Evolutionary conservation across 106 monocot genomes (phyloP).

Genomic region (Allium sativum): DNA sequence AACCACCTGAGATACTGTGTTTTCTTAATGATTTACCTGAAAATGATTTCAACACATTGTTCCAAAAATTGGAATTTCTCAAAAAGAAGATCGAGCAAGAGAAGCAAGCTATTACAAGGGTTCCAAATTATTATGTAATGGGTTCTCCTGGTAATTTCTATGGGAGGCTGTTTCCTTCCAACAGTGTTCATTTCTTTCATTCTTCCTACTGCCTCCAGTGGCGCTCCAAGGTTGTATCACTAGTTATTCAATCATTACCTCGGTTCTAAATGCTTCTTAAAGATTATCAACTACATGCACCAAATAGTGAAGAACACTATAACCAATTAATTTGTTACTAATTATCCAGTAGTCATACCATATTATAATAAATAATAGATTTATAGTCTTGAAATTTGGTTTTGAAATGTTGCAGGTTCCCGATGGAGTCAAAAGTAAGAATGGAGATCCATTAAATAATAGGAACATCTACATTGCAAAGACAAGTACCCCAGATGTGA

Average conservation of each 20-base stretch:
- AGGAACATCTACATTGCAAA: conserved; percentile 6
- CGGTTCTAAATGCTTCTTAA: too few relatives aligned
- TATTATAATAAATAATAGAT: too few relatives aligned
- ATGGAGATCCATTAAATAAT: not conserved
- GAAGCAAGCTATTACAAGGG: not conserved
- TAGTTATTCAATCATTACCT: too few relatives aligned
- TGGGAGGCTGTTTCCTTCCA: conserved; percentile 24
- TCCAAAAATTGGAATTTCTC: not conserved
- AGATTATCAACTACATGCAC: too few relatives aligned
- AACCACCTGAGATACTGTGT: conserved; percentile 15
- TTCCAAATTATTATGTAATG: conserved; percentile 14
- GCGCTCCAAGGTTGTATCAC: too few relatives aligned
- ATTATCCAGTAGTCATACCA: too few relatives aligned
- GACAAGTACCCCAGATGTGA: conserved; percentile 3
- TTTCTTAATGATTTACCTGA: conserved; percentile 37
- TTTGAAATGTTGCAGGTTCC: conserved; percentile 1
- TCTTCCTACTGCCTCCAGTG: conserved; percentile 29
- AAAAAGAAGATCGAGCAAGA: not conserved
- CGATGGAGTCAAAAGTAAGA: not conserved
- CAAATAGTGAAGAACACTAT: too few relatives aligned
- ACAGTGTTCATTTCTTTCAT: conserved; percentile 29
- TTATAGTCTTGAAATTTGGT: too few relatives aligned
- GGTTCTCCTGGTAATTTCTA: conserved; percentile 40
- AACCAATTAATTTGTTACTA: too few relatives aligned
- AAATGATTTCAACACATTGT: conserved; percentile 35